Percentiles rank a stretch among this genome's conserved stretches.
phyloP scores from a whole-genome alignment of 441 rosid genomes.

The Populus hybrid region DNA sequence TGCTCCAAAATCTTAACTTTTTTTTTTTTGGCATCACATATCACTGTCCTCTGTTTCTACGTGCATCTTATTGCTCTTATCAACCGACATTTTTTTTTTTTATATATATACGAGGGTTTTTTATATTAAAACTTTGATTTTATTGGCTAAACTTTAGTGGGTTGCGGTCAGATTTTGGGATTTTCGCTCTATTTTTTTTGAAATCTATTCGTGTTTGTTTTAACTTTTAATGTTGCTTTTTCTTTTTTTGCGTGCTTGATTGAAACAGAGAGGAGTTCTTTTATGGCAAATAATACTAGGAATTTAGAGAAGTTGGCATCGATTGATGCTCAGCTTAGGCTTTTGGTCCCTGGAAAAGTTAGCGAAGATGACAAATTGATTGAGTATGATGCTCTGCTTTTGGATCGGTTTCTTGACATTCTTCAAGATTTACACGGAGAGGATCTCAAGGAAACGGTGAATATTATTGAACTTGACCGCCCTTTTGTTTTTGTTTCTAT shows the following conservation, averaged over 20 bases:
- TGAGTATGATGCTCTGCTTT: constrained; percentile 88
- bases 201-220: neutral
- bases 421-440: constrained; percentile 94
- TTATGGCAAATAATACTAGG: constrained; percentile 44
- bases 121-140: constrained; percentile 10
- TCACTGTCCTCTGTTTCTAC: neutral
- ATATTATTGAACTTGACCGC: neutral
- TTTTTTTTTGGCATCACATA: neutral
- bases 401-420: constrained; percentile 91
- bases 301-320: constrained; percentile 91
- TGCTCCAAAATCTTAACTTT: neutral
- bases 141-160: constrained; percentile 8
- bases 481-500: neutral
- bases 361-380: constrained; percentile 93
- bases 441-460: constrained; percentile 83
- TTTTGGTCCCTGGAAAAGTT: constrained; percentile 73
- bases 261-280: neutral
- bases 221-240: neutral
- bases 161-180: constrained; percentile 19
- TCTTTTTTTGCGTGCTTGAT: constrained; percentile 7
- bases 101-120: neutral
- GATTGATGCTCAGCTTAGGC: constrained; percentile 89
- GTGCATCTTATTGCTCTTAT: neutral
- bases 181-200: neutral
- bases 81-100: neutral